These are phyloP conservation scores for Mycena leptocephala DNA, from an alignment of 768 basidiomycete genomes.

Conservation along the genomic window DNA sequence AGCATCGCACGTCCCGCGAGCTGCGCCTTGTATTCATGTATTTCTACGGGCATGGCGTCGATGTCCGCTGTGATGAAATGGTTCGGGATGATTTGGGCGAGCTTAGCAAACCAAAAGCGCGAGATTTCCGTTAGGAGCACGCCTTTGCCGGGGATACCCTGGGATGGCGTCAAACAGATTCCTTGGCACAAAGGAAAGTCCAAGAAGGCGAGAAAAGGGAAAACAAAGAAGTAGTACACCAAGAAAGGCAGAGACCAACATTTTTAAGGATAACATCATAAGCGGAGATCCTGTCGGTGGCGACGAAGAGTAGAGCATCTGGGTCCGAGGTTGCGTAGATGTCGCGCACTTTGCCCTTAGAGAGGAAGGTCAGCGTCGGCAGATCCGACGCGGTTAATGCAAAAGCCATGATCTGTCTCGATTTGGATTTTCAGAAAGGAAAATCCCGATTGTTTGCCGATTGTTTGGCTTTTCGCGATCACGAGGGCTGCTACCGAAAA, in stretches of 20 bases:
- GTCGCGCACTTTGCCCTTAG: conserved; percentile 96
- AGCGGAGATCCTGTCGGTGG: conserved; percentile 95
- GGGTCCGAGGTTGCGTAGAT: conserved; percentile 86
- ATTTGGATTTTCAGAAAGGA: not conserved
- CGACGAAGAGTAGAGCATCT: conserved; percentile 90
- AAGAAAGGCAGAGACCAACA: conserved; percentile 65
- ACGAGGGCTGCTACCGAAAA: too few relatives aligned
- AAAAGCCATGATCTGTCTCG: not conserved
- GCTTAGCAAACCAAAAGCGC: conserved; percentile 94
- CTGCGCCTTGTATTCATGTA: conserved; percentile 81
- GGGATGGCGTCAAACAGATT: not conserved
- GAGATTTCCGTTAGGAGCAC: conserved; percentile 92
- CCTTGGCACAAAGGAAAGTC: too few relatives aligned
- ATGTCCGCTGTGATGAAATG: conserved; percentile 89
- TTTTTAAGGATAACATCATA: conserved; percentile 97
- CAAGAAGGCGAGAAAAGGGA: not conserved
- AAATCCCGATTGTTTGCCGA: not conserved
- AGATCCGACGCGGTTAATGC: conserved; percentile 66
- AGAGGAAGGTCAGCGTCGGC: conserved; percentile 78
- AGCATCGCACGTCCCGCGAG: conserved; percentile 93
- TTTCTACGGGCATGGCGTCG: conserved; percentile 87
- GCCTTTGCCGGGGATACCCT: conserved; percentile 98
- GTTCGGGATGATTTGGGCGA: conserved; percentile 86
- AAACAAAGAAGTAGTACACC: not conserved
- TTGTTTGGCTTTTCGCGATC: too few relatives aligned